Base-by-base conservation (phyloP, 257 asterid species). In the Mentha longifolia region DNA sequence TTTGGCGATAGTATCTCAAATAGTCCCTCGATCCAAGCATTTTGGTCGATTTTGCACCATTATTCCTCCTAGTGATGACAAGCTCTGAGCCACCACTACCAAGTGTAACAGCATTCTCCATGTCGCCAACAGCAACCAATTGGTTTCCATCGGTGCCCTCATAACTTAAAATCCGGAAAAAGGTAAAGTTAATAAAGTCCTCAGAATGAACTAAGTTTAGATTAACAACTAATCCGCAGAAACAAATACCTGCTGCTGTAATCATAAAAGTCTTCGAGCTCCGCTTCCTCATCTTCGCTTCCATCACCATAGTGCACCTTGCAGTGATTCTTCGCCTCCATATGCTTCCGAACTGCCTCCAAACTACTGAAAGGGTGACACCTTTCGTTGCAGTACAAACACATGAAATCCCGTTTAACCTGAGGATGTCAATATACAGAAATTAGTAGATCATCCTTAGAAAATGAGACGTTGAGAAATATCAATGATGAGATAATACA, bases 221-320 rank as follows among this genome's bases (percentile, higher is more conserved):
- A 19, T 17, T 19, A 20, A 50, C 17, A 69, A 30, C 61, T 55
- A 22, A 15, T 22, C 13, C 0, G 37, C n/a, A 25, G 61, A 12
- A 39, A 60, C 37, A 62, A 62, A 67, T 72, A 93, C 98, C 98
- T 95, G 97, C 95, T 95, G 77, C 93, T 89, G 77, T 92, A 95
- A 76, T 95, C 99, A 67, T 95, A 95, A 65, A 95, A 95, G 30
- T 89, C 99, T 74, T 95, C 99, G 20, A 95, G 67, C 71, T 95
- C 99, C 19, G 87, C 98, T 83, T 95, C 99, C 78, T 95, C 99
- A 5, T 95, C 99, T 62, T 89, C 97, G 67, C 81, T 87, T 1
- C 97, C 98, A 79, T 94, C 99, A 68, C 99, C 99, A 51, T 89
- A 95, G 70, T 83, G 97, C 80, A 95, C 96, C 76, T 89, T 95